Base-by-base conservation (phyloP, 768 basidiomycete genomes). In the Pisolithus sp. region DNA sequence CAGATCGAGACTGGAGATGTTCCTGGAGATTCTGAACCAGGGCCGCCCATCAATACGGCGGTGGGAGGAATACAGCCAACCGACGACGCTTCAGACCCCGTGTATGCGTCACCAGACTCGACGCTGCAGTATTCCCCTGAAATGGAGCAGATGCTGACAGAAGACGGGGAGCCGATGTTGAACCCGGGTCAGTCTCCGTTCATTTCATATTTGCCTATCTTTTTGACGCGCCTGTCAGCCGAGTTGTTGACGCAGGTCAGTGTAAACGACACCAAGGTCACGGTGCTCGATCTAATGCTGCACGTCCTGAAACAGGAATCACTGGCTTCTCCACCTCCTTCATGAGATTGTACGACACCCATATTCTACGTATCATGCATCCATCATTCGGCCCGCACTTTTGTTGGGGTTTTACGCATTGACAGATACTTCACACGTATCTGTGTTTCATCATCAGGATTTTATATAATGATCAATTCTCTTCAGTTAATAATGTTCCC, bases 241-340 rank as follows among this genome's bases (percentile, higher is more conserved):
- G 82, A 84, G 56, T 69, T 84, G 49, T 70, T 83, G 64, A 83
- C 82, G 24, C 82, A 83, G 77, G 81, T 79, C 51, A 62, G 65
- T 68, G 39, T 38, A 43, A 43, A 49, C 49, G 44, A 49, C 53
- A 49, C 39, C 54, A 55, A 41, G 28, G 49, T 44, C 31, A 50
- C 48, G 24, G n/a, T 48, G 43, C 50, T 52, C 49, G 64, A 64
- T 62, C 68, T 69, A 56, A 68, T 66, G 62, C 45, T 59, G 47
- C 60, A 53, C 23, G 49, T 51, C 55, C 48, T 59, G 52, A 50
- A 47, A 45, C 62, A 82, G 80, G 81, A 83, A 67, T 82, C 81
- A n/a, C 71, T 83, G 34, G 81, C 81, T 49, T 82, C 81, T n/a
- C 80, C 82, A n/a, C 79, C 81, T n/a, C 78, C 80, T 24, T 75